Evolutionary conservation across 2,329 filamentous ascomycete species (phyloP), one percentile per base, ranked within the genome.

Genomic region (Alternaria sp.): DNA sequence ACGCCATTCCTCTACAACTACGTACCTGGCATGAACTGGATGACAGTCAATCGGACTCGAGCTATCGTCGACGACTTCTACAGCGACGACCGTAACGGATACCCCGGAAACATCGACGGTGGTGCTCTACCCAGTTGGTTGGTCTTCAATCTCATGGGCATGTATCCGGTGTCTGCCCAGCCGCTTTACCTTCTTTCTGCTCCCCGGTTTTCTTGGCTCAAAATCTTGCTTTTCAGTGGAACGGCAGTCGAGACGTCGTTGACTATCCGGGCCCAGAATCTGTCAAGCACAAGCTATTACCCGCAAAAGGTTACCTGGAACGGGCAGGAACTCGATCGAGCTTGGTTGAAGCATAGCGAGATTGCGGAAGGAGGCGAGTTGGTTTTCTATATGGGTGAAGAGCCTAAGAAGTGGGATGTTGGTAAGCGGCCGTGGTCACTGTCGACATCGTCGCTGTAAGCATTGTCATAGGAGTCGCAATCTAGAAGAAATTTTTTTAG

Each of bases 111-210:
- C 54, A 79, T 73, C 43, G 80, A 81, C 64, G 78, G 74, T 7
- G 80, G 82, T 0, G 82, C 82, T 1, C 74, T 84, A 67, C 80
- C 81, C 33, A 81, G 78, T 21, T 84, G 82, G 83, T 71, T 84
- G 3, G 62, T 84, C 3, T 84, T 80, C 77, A 78, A 82, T 47
- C 77, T 84, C 59, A 61, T 84, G 1, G 82, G 83, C 1, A 70
- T 83, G 6, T 83, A 81, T 58, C 81, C 81, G 0, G 73, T 83
- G 3, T 77, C 79, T 37, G 81, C 78, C 0, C 79, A 83, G 50
- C 76, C 80, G 0, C 67, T 80, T 0, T 84, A 83, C 57, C 71
- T 83, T 15, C 67, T 82, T 1, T 75, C 71, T 1, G 78, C 78
- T 3, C 80, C 81, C 0, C 78, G 79, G 67, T 83, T 83, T 60